Evolutionary conservation across 345 rosid species (phyloP), one percentile per base, ranked within the genome.

Genomic region (Stellera chamaejasme): DNA sequence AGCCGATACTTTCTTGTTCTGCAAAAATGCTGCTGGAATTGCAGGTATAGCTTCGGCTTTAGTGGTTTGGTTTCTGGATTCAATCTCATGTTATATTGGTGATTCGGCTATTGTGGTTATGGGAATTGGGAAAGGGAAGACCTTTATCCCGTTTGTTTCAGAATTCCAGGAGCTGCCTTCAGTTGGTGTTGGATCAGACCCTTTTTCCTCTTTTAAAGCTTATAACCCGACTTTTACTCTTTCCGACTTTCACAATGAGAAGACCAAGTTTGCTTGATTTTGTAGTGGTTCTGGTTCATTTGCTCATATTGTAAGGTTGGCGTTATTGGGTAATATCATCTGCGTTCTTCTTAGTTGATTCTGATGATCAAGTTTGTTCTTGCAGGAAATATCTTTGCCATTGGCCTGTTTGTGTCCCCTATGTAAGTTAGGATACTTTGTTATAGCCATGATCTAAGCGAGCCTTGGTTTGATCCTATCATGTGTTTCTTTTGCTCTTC

Each of bases 361-460:
- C 39, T 49, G 45, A n/a, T 63, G 23, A 19, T 19, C 23, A 19
- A 19, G 44, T 53, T 45, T 49, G 27, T 67, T 50, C 32, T 78
- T 82, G 55, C 83, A 90, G 94, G 97, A 61, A 87, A 90, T 69
- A 57, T 90, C 56, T 87, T 81, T 59, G 96, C 97, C 32, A 70
- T 90, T 27, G 97, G 93, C 49, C 71, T 90, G 19, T 90, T 90
- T 56, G 65, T 84, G 49, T 90, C 97, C 43, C 94, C 95, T 41
- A 75, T 87, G 95, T 87, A 75, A 77, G 87, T 71, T 59, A 44
- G 49, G 27, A 51, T 69, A 15, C 57, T 27, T 0, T 10, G 1
- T 19, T 19, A 0, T 19, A 19, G 23, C 13, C 13, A 36, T 54
- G 26, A 23, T 54, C 59, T 46, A 50, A 7, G 23, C 49, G 27